Base-by-base conservation (phyloP, 2,329 filamentous ascomycete species). In the Coniosporium uncinatum region DNA sequence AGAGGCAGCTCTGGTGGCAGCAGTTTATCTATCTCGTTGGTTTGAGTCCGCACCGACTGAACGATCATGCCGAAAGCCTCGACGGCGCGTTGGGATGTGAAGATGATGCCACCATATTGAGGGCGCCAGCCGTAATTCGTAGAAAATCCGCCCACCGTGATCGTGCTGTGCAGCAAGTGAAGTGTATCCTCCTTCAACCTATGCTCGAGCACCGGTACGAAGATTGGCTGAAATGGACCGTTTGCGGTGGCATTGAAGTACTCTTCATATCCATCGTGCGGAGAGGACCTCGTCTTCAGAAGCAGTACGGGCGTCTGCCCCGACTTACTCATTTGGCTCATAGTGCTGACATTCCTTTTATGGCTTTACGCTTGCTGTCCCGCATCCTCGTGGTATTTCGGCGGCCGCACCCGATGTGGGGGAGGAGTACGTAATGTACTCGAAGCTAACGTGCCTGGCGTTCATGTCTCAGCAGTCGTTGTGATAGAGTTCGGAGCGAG, bases 11-110 rank as follows among this genome's bases (percentile, higher is more conserved):
- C 76, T 61, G 46, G 45, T 29, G 68, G 64, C 16, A 69, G 64
- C 22, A 68, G 49, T 32, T 57, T 45, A n/a, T 61, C 53, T 13
- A 63, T 42, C 37, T 53, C 55, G 19, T 42, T 37, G 5, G 53
- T 50, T 36, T 53, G 6, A 16, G 21, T 16, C 17, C 34, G 27
- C 5, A 37, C 14, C 5, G 41, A 8, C 8, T 17, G 6, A 11
- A 88, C 72, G 6, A 88, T 64, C 36, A 74, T 67, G 3, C 77
- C 66, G 53, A 93, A 88, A 0, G 83, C 85, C 57, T 93, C 88
- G 3, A 93, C 87, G 1, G 88, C 85, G 37, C 87, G 76, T 58
- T 93, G 88, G 5, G 85, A 90, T 2, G 87, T 93, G 56, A 93
- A 91, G 38, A 93, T 81, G 43, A 91, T 65, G n/a, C 85, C 87